These are phyloP conservation scores for Prunus mume DNA, from an alignment of 306 rosid species.

Conservation along the genomic window DNA sequence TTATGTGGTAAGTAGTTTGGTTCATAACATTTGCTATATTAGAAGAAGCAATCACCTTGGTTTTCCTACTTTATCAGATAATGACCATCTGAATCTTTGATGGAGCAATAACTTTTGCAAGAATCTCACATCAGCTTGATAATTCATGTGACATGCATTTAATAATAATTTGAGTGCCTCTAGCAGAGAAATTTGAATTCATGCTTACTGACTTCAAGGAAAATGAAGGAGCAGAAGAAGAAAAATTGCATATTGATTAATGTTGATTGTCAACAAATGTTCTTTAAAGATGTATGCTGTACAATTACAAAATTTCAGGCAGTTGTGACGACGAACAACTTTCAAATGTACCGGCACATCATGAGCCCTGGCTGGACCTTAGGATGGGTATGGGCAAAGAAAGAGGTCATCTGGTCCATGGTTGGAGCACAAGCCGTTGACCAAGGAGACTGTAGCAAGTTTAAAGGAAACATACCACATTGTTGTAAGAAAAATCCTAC, in stretches of 20 bases:
- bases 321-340: conserved; percentile 7
- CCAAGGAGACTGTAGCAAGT: conserved; percentile 81
- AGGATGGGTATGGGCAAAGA: conserved; percentile 32
- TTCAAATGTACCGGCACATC: conserved; percentile 17
- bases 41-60: not conserved
- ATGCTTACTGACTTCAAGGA: too few relatives aligned
- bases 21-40: not conserved
- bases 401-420: conserved; percentile 66
- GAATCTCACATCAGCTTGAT: too few relatives aligned
- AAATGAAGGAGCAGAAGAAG: too few relatives aligned
- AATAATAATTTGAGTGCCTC: not conserved
- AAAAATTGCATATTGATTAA: too few relatives aligned
- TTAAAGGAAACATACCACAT: conserved; percentile 61
- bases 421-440: conserved; percentile 75
- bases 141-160: not conserved
- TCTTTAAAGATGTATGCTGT: not conserved
- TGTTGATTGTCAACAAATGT: not conserved
- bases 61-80: too few relatives aligned
- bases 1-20: conserved; percentile 39
- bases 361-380: not conserved
- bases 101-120: too few relatives aligned
- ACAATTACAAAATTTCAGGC: not conserved
- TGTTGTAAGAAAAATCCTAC: conserved; percentile 68
- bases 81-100: too few relatives aligned
- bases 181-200: too few relatives aligned